A percentile compares a stretch with the other conserved stretches of the same genome.
Conservation (phyloP, 176 grass and related monocot genomes). For the Juncus effusus region DNA sequence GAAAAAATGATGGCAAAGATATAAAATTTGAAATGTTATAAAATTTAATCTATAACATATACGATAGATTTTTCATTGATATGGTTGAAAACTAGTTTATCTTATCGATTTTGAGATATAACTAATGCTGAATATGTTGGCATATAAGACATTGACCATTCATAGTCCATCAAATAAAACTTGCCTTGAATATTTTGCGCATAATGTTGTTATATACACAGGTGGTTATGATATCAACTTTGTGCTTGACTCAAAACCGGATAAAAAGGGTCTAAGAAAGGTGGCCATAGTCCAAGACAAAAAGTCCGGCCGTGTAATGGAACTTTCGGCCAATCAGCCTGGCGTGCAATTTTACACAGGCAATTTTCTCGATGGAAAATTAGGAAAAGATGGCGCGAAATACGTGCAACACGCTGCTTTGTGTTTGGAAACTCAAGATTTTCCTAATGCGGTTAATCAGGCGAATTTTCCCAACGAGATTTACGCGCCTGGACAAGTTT, state of each 20-base stretch:
- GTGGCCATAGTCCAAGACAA: conserved; percentile 55
- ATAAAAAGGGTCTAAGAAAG: conserved; percentile 56
- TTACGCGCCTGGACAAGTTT: conserved; percentile 45
- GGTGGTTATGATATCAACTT: conserved; percentile 83
- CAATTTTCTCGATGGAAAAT: conserved; percentile 52
- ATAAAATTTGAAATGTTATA: too few species aligned
- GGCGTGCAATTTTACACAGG: conserved; percentile 77
- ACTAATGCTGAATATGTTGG: too few species aligned
- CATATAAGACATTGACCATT: too few species aligned
- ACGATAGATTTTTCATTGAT: too few species aligned
- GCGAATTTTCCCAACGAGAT: conserved; percentile 52
- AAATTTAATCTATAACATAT: too few species aligned
- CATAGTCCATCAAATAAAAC: too few species aligned
- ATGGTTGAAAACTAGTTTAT: too few species aligned
- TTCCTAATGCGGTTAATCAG: conserved; percentile 65
- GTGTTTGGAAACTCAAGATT: conserved; percentile 82
- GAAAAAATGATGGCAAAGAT: too few species aligned
- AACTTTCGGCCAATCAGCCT: conserved; percentile 71
- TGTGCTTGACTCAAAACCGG: conserved; percentile 40
- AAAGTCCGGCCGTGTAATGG: conserved; percentile 59
- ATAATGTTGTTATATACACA: neutral
- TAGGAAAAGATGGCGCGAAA: conserved; percentile 49
- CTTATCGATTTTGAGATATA: too few species aligned
- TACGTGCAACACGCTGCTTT: conserved; percentile 50
- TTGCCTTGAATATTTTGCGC: too few species aligned